A percentile compares a stretch with the other conserved stretches of the same genome.
Conservation (phyloP, 148 eudicot genomes). For the Heliosperma pusillum region DNA sequence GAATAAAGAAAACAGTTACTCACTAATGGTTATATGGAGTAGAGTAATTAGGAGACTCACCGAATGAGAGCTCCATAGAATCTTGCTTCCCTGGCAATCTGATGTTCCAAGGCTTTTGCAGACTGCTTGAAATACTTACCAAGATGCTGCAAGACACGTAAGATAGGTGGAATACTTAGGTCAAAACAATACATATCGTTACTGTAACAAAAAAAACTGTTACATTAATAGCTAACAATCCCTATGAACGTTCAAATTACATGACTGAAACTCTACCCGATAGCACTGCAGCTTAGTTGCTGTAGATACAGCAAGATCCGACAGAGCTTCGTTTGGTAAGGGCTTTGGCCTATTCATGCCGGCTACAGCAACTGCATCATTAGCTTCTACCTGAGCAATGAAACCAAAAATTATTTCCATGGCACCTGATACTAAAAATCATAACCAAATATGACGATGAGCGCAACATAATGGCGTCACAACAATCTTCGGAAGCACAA, state of each 20-base stretch:
- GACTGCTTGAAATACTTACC: constrained; percentile 96
- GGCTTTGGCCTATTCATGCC: constrained; percentile 89
- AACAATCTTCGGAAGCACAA: not conserved
- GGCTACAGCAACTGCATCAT: constrained; percentile 91
- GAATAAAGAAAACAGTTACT: no score
- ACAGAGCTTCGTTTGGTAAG: constrained; percentile 71
- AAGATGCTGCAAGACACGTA: constrained; percentile 56
- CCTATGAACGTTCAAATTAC: not conserved
- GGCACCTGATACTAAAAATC: not conserved
- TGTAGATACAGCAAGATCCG: constrained; percentile 83
- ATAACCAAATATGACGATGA: not conserved
- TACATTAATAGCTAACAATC: not conserved
- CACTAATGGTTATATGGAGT: not conserved
- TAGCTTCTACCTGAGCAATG: constrained; percentile 71
- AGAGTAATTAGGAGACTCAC: constrained; percentile 34
- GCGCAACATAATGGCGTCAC: not conserved
- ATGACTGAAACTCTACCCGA: constrained; percentile 45
- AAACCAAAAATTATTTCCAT: constrained; percentile 10
- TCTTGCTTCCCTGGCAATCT: constrained; percentile 90
- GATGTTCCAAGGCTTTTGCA: constrained; percentile 87
- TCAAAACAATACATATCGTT: not conserved
- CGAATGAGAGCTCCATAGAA: constrained; percentile 97
- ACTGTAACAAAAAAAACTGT: constrained; percentile 6
- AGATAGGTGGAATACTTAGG: not conserved
- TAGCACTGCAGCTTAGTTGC: constrained; percentile 93